Evolutionary conservation across 805 yeast species (phyloP), one percentile per base, ranked within the genome.

Genomic region (Pichia occidentalis): DNA sequence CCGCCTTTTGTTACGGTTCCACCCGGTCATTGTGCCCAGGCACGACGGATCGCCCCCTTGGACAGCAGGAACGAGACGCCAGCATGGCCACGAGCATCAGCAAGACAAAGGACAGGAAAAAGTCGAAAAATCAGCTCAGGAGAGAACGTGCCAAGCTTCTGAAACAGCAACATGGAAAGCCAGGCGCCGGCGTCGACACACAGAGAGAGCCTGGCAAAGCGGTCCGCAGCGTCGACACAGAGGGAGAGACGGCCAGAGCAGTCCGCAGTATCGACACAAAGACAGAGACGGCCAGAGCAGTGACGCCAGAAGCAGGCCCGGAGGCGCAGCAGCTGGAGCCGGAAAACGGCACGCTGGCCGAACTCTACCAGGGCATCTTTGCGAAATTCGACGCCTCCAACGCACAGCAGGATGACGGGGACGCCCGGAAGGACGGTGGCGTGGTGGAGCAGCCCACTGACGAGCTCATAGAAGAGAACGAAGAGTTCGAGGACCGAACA

Each of bases 61-160:
- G 13, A 26, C 29, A 26, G n/a, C 29, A 32, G n/a, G 19, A 11
- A 20, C 26, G n/a, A 21, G 14, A 22, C 29, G 14, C 14, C 24
- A 23, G 18, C 19, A 33, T 30, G 34, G 36, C 30, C 11, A 19
- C 24, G 22, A 22, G 24, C 14, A 13, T 29, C 9, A 24, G 20
- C 10, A 32, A 19, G 16, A 5, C 21, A 7, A 40, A 37, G 44
- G 40, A 41, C 26, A 42, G 37, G 7, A 67, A 63, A 44, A 61
- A 73, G 43, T 60, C 73, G 7, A 75, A 73, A 59, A 75, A 75
- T 52, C 79, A 73, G 52, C 49, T 71, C 18, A 56, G 81, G 39
- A 56, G 81, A 40, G 78, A 70, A 44, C 59, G 59, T 44, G 71
- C 69, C 5, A 73, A 72, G 50, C 51, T 27, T 33, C 42, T 40